Evolutionary conservation across 345 rosid genomes (phyloP), one percentile per base, ranked within the genome.

Genomic region (Lagerstroemia speciosa): DNA sequence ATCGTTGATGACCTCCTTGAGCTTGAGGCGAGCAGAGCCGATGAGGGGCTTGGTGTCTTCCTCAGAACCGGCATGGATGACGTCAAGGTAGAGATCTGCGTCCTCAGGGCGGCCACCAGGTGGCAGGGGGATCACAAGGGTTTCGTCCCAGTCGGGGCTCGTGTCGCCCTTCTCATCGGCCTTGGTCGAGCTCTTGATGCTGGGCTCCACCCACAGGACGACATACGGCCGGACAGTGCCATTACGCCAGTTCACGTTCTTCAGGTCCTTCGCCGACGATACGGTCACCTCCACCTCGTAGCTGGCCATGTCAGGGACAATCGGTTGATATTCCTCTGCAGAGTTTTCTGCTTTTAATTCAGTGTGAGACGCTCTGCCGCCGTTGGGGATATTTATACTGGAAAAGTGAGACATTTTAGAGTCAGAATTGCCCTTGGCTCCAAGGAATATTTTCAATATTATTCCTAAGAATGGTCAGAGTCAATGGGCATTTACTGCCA

Each of bases 211-310:
- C 96, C 96, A 92, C 22, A 84, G 71, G 72, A 90, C 87, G 67
- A 85, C 91, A 80, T 88, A 92, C 6, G 95, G 89, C 72, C 71
- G 75, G 77, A 67, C 73, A 1, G 79, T 80, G 4, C 96, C 96
- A 68, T 88, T 46, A 61, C 95, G 95, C 98, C 98, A 88, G 76
- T 90, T 92, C 29, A 92, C 93, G 78, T 92, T 92, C 66, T 92
- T 92, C 52, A 88, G 79, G 60, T 90, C 85, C 61, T 78, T 85
- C 50, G 97, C 95, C 5, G 92, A 83, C 43, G 86, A 65, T 68
- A 90, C 29, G 10, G 81, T 85, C 11, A 90, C 76, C 43, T 88
- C 86, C 2, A 86, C 69, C 72, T 88, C 91, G 77, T 70, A 67
- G 12, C 69, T 80, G 0, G 73, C 76, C 36, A 80, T 78, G 62